Evolutionary conservation across 1,284 basidiomycete species (phyloP).

Genomic region (Pseudozyma pruni): DNA sequence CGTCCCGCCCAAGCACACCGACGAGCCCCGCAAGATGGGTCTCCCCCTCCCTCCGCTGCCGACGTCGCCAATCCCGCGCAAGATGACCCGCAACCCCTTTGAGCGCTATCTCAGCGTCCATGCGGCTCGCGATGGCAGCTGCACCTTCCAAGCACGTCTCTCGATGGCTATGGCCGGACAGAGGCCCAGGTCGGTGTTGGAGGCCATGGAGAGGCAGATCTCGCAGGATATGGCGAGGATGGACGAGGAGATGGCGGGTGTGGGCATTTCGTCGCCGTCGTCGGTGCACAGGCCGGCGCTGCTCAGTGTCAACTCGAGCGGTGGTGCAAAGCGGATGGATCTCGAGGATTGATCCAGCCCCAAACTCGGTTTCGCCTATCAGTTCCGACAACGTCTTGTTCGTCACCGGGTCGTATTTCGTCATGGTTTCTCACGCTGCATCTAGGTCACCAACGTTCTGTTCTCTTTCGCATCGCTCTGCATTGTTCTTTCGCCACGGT

Average conservation of each 20-base stretch:
- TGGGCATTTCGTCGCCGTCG: neutral
- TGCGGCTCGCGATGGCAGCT: neutral
- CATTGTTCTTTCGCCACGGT: too few species aligned
- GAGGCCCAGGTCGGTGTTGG: neutral
- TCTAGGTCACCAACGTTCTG: too few species aligned
- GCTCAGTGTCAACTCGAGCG: constrained; percentile 7
- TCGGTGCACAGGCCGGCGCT: constrained; percentile 2
- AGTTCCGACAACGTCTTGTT: neutral
- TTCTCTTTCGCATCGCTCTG: too few species aligned
- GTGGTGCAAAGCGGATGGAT: constrained; percentile 15
- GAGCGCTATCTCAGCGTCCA: constrained; percentile 30
- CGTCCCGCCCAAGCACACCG: neutral
- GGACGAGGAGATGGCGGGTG: neutral
- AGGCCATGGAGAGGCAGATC: constrained; percentile 3
- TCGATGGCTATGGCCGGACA: constrained; percentile 8
- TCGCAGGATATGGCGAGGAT: constrained; percentile 6
- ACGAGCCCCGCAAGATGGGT: constrained; percentile 13
- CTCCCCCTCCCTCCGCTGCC: constrained; percentile 31
- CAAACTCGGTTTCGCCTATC: neutral
- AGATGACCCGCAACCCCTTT: constrained; percentile 49
- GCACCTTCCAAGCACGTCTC: constrained; percentile 14
- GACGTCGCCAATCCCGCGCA: constrained; percentile 43
- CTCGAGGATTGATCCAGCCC: constrained; percentile 5
- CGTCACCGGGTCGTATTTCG: too few species aligned
- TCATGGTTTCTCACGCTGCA: too few species aligned